A percentile compares a stretch with the other conserved stretches of the same genome.
phyloP scores from a whole-genome alignment of 164 flowering plant genomes.

The Umbellularia californica region DNA sequence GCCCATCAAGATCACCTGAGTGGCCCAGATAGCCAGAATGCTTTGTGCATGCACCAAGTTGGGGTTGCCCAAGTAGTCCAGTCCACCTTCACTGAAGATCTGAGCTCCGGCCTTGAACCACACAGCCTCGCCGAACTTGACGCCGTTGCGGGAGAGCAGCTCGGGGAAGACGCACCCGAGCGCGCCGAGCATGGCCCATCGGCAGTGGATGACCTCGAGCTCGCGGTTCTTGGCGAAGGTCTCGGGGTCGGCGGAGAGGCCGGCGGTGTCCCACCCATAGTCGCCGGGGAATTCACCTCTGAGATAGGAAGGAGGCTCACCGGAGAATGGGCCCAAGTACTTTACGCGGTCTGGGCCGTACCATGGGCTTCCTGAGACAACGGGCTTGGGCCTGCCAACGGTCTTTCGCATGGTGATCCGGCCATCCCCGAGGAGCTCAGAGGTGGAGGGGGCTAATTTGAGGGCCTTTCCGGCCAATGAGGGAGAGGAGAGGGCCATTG shows the following conservation, averaged over 20 bases:
- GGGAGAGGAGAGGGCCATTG: conserved; percentile 19
- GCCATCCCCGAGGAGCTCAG: conserved; percentile 12
- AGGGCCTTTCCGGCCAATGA: conserved; percentile 13
- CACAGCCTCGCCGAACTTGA: conserved; percentile 22
- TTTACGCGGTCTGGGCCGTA: conserved; percentile 20
- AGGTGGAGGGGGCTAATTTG: conserved; percentile 3
- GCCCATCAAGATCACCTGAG: conserved; percentile 17
- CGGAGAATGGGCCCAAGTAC: conserved; percentile 19
- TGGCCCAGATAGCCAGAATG: conserved; percentile 21
- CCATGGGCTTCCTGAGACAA: conserved; percentile 19
- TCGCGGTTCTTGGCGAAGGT: conserved; percentile 21
- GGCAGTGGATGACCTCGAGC: conserved; percentile 18
- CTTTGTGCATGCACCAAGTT: conserved; percentile 19
- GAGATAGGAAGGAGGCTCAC: conserved; percentile 15
- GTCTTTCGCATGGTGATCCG: conserved; percentile 16
- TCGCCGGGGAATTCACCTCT: conserved; percentile 16
- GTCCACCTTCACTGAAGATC: conserved; percentile 21
- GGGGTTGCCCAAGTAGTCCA: conserved; percentile 21
- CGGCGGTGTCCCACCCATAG: conserved; percentile 20
- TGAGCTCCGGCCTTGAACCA: conserved; percentile 22
- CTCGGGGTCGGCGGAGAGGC: conserved; percentile 21
- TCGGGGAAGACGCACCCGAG: conserved; percentile 18
- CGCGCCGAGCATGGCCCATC: conserved; percentile 19
- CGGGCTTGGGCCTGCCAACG: conserved; percentile 9
- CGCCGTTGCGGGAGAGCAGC: conserved; percentile 17